These are phyloP conservation scores for Prillingera fragicola DNA, from an alignment of 1,284 basidiomycete genomes.

Conservation along the genomic window DNA sequence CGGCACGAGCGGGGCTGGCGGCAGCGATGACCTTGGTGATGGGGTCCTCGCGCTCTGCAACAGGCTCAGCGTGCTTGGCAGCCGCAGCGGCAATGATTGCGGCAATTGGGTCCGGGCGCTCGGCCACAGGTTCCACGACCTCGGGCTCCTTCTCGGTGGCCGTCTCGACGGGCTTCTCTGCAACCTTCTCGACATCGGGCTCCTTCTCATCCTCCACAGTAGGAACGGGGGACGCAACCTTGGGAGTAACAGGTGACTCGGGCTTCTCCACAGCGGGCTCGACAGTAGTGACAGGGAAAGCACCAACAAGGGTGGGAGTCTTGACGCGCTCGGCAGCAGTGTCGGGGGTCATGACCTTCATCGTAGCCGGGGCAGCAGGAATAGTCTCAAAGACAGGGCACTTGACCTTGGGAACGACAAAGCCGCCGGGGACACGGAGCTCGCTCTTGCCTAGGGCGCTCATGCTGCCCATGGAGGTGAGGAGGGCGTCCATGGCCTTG, in stretches of 20 bases:
- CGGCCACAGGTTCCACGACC: background rate
- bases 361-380: no score
- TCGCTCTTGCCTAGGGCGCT: background rate
- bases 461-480: constrained; percentile 3
- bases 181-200: background rate
- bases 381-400: background rate
- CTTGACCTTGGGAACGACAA: constrained; percentile 2
- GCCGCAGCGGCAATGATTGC: constrained; percentile 4
- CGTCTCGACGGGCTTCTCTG: background rate
- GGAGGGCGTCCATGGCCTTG: constrained; percentile 11
- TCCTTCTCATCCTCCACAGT: background rate
- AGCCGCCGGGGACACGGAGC: constrained; percentile 9
- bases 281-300: constrained; percentile 2
- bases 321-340: background rate
- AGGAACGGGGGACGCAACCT: background rate
- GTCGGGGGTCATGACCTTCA: background rate
- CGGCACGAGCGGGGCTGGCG: background rate
- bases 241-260: background rate
- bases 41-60: constrained; percentile 4
- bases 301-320: constrained; percentile 7
- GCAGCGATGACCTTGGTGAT: constrained; percentile 7
- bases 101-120: constrained; percentile 7
- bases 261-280: background rate
- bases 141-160: constrained; percentile 1
- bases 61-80: background rate